phyloP scores from a whole-genome alignment of 2,329 filamentous ascomycete genomes.

The Parastagonospora avenae region DNA sequence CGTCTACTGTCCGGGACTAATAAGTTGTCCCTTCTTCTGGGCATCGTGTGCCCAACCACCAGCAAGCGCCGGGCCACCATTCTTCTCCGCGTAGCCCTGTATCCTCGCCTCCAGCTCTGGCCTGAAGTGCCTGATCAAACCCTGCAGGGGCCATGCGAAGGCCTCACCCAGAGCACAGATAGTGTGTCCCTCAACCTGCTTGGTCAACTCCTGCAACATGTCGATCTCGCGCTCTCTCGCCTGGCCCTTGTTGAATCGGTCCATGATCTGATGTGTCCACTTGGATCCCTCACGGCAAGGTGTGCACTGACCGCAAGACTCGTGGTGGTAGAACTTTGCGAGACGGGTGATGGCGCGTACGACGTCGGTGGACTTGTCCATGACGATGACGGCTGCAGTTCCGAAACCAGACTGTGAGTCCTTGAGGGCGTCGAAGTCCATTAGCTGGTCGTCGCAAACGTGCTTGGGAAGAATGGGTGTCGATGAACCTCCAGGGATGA shows the following conservation, averaged over 20 bases:
- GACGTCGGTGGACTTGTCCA: slow-evolving; percentile 97
- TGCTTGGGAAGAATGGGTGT: slow-evolving; percentile 91
- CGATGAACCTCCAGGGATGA: slow-evolving; percentile 96
- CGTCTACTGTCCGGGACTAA: slow-evolving; percentile 81
- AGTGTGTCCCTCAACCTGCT: slow-evolving; percentile 98
- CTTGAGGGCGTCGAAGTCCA: slow-evolving; percentile 99
- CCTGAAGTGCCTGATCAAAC: slow-evolving; percentile 96
- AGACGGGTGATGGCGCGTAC: slow-evolving; percentile 92
- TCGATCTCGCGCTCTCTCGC: slow-evolving; percentile 93
- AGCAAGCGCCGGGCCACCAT: slow-evolving; percentile 75
- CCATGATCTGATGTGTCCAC: slow-evolving; percentile 99
- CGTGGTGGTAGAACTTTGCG: slow-evolving; percentile 97
- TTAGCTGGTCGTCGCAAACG: slow-evolving; percentile 91
- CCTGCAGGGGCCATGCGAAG: slow-evolving; percentile 98
- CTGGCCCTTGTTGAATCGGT: slow-evolving; percentile 89
- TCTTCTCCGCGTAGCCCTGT: slow-evolving; percentile 74
- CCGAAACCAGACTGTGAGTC: slow-evolving; percentile 96
- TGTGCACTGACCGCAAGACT: slow-evolving; percentile 97
- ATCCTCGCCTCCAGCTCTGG: slow-evolving; percentile 94
- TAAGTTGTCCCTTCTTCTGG: slow-evolving; percentile 76
- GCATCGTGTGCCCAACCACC: slow-evolving; percentile 86
- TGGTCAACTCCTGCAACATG: slow-evolving; percentile 98
- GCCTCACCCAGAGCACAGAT: slow-evolving; percentile 98
- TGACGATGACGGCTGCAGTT: slow-evolving; percentile 96
- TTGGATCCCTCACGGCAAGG: slow-evolving; percentile 99